A percentile compares a stretch with the other conserved stretches of the same genome.
Conservation (phyloP, 805 yeast genomes). For the Kodamaea leandrae region DNA sequence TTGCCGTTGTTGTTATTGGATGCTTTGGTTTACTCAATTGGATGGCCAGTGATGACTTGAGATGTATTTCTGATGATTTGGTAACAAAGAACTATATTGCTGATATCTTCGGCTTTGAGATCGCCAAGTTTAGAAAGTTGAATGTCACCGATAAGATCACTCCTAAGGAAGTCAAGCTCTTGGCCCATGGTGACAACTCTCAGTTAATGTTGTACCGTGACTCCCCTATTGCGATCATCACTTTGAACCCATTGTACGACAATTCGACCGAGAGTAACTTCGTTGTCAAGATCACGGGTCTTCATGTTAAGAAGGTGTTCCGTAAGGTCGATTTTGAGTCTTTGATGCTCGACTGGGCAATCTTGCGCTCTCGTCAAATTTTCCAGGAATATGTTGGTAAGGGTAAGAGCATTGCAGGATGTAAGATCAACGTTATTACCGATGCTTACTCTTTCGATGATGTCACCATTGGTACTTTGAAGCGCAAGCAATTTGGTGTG, state of each 20-base stretch:
- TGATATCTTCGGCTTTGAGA: conserved; percentile 49
- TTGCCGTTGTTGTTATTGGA: conserved; percentile 36
- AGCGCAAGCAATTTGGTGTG: conserved; percentile 42
- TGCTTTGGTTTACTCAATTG: conserved; percentile 39
- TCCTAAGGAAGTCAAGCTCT: conserved; percentile 25
- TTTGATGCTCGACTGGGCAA: conserved; percentile 63
- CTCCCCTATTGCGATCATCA: conserved; percentile 66
- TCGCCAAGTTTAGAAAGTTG: conserved; percentile 44
- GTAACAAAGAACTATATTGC: conserved; percentile 22
- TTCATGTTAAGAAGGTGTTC: conserved; percentile 69
- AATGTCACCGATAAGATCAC: conserved; percentile 16
- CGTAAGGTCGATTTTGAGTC: conserved; percentile 59
- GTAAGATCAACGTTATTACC: conserved; percentile 38
- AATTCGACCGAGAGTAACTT: conserved; percentile 38
- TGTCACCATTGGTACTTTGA: conserved; percentile 35
- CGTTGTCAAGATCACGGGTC: conserved; percentile 52
- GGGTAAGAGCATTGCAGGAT: conserved; percentile 25
- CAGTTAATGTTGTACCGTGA: conserved; percentile 60
- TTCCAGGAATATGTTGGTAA: conserved; percentile 29
- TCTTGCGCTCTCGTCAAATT: conserved; percentile 43
- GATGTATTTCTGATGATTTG: conserved; percentile 30
- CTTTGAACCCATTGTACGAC: conserved; percentile 42
- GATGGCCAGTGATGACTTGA: conserved; percentile 49
- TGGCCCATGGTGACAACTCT: conserved; percentile 45
- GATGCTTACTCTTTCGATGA: conserved; percentile 55